Conservation (phyloP, 257 asterid species). For the Eucommia ulmoides region DNA sequence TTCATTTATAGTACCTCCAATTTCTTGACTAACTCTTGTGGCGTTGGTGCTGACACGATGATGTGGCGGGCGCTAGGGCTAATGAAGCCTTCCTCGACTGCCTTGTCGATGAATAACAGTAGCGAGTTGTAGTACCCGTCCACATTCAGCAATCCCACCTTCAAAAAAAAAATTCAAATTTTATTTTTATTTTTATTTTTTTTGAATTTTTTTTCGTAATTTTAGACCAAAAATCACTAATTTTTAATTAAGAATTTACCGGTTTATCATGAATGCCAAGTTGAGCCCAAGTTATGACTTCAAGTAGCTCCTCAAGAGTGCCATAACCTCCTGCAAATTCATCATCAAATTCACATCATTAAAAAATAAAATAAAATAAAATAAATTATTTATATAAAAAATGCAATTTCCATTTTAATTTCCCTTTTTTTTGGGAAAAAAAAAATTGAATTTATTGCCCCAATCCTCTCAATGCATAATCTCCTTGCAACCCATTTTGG, state of each 20-base stretch:
- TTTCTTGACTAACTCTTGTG: slow-evolving; percentile 38
- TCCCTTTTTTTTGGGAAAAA: slow-evolving; percentile 7
- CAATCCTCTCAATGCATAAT: slow-evolving; percentile 11
- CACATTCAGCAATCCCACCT: slow-evolving; percentile 50
- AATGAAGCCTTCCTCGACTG: slow-evolving; percentile 49
- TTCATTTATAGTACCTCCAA: slow-evolving; percentile 21
- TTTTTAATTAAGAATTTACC: slow-evolving; percentile 46
- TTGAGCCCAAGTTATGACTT: slow-evolving; percentile 98
- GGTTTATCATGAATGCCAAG: slow-evolving; percentile 98
- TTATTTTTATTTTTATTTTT: too few species aligned
- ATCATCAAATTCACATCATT: slow-evolving; percentile 4
- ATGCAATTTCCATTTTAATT: slow-evolving; percentile 1
- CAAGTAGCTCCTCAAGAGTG: slow-evolving; percentile 90
- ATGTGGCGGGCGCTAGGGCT: slow-evolving; percentile 43
- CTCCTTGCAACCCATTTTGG: slow-evolving; percentile 9
- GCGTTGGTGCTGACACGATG: slow-evolving; percentile 38
- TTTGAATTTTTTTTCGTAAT: too few species aligned
- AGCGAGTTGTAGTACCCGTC: slow-evolving; percentile 39
- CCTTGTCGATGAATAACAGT: slow-evolving; percentile 37
- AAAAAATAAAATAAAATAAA: neutral
- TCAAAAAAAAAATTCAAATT: slow-evolving; percentile 8
- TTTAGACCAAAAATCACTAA: too few species aligned
- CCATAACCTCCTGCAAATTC: slow-evolving; percentile 82
- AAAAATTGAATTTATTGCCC: slow-evolving; percentile 9
- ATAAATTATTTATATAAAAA: too few species aligned